Base-by-base conservation (phyloP, 2,329 filamentous ascomycete species). In the Colletotrichum sp. region DNA sequence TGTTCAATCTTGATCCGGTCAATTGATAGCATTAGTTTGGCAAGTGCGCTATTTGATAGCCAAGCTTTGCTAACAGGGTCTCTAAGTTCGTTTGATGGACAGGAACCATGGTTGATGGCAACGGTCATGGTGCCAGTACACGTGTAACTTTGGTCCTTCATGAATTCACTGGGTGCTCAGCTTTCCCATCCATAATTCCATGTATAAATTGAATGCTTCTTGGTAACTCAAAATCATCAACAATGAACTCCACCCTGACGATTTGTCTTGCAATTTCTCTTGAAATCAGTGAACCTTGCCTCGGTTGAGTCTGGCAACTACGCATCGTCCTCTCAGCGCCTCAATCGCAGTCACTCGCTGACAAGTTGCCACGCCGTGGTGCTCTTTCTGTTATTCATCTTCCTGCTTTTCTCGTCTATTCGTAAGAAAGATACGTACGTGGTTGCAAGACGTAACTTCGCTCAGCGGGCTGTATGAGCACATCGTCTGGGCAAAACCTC, bases 121-220 rank as follows among this genome's bases (percentile, higher is more conserved):
- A 43, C 0, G 39, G 39, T n/a, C 39, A 0, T 12, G 39, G 0
- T n/a, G 18, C 39, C 39, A 6, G 39, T 0, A n/a, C 3, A 43
- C 0, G 39, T 0, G 18, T 43, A 12, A 2, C 39, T 43, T n/a
- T 0, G 0, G 39, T n/a, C 39, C 39, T 43, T 6, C 18, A 43
- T n/a, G 9, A n/a, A n/a, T n/a, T n/a, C n/a, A n/a, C n/a, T n/a
- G n/a, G n/a, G n/a, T n/a, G n/a, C n/a, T n/a, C n/a, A n/a, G n/a
- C n/a, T n/a, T n/a, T n/a, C n/a, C n/a, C n/a, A n/a, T 43, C 39
- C 18, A 10, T n/a, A 3, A 39, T n/a, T n/a, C n/a, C n/a, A n/a
- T 6, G 39, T 43, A 43, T 43, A 43, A n/a, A n/a, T 2, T 43
- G 39, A 2, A 43, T 18, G 16, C 36, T 6, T 43, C 0, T n/a